A percentile compares a stretch with the other conserved stretches of the same genome.
phyloP scores from a whole-genome alignment of 441 rosid genomes.

The Flueggea neowawraea region DNA sequence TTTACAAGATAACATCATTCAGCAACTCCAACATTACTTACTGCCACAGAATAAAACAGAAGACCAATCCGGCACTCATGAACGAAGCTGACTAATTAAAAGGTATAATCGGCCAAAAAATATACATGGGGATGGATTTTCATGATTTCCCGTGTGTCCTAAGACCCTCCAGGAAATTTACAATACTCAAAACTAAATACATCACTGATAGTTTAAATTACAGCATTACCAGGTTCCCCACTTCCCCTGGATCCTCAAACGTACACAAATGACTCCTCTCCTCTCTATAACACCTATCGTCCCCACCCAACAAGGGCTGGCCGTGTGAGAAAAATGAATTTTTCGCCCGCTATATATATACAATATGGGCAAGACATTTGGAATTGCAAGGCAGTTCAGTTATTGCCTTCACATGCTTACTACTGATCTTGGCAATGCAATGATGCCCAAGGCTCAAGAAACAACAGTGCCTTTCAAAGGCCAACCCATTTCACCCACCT shows the following conservation, averaged over 20 bases:
- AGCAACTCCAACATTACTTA: too few relatives aligned
- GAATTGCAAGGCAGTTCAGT: neutral
- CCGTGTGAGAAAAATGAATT: constrained; percentile 19
- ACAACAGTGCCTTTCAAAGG: constrained; percentile 31
- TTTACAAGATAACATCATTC: too few relatives aligned
- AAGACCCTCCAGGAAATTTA: too few relatives aligned
- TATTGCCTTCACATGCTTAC: neutral
- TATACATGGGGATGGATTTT: too few relatives aligned
- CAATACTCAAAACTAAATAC: too few relatives aligned
- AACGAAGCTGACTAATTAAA: too few relatives aligned
- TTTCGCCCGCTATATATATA: constrained; percentile 11
- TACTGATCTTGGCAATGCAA: constrained; percentile 12
- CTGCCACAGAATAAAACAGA: too few relatives aligned
- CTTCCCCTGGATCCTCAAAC: constrained; percentile 23
- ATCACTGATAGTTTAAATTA: too few relatives aligned
- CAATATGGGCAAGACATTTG: neutral
- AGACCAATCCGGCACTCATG: too few relatives aligned
- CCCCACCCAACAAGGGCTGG: neutral
- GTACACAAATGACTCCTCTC: constrained; percentile 31
- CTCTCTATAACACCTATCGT: neutral
- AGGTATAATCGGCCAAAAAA: too few relatives aligned
- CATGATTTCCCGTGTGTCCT: too few relatives aligned
- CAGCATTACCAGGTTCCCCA: too few relatives aligned
- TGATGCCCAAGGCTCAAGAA: neutral
- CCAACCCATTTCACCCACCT: constrained; percentile 99